Evolutionary conservation across 805 yeast genomes (phyloP).

Genomic region (Candida glaebosa): DNA sequence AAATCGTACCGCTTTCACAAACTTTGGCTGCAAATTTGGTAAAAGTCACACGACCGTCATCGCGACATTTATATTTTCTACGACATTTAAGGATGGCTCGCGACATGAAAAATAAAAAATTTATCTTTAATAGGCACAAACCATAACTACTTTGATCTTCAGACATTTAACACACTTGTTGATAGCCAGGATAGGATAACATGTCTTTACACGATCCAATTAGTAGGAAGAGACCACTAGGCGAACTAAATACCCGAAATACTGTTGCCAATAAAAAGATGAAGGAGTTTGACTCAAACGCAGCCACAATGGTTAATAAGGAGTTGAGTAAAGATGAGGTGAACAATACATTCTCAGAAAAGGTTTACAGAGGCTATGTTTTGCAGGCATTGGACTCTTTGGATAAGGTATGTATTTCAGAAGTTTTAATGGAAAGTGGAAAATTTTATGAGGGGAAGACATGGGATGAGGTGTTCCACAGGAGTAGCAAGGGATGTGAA

Average conservation of each 20-base stretch:
- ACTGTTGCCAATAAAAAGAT: conserved; percentile 13
- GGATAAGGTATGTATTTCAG: conserved; percentile 45
- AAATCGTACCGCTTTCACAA: no score
- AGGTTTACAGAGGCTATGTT: conserved; percentile 46
- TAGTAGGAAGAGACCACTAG: conserved; percentile 9
- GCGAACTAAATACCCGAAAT: conserved; percentile 1
- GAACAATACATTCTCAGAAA: conserved; percentile 11
- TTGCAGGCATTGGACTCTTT: conserved; percentile 67
- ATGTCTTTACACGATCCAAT: conserved; percentile 13
- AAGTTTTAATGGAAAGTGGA: conserved; percentile 1
- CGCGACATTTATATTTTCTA: conserved; percentile 2
- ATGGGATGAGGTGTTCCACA: not conserved
- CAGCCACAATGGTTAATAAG: conserved; percentile 14
- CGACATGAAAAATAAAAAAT: conserved; percentile 10
- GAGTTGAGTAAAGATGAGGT: conserved; percentile 6
- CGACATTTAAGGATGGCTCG: not conserved
- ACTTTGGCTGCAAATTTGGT: not conserved
- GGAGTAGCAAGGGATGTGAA: conserved; percentile 4
- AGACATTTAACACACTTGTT: not conserved
- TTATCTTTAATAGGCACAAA: conserved; percentile 11
- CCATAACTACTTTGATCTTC: conserved; percentile 5
- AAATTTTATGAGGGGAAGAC: conserved; percentile 1
- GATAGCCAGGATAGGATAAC: not conserved
- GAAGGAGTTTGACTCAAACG: conserved; percentile 11
- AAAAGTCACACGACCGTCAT: conserved; percentile 4